A percentile compares a stretch with the other conserved stretches of the same genome.
phyloP scores from a whole-genome alignment of 2,329 filamentous ascomycete species.

The Fusarium solani-melongenae region DNA sequence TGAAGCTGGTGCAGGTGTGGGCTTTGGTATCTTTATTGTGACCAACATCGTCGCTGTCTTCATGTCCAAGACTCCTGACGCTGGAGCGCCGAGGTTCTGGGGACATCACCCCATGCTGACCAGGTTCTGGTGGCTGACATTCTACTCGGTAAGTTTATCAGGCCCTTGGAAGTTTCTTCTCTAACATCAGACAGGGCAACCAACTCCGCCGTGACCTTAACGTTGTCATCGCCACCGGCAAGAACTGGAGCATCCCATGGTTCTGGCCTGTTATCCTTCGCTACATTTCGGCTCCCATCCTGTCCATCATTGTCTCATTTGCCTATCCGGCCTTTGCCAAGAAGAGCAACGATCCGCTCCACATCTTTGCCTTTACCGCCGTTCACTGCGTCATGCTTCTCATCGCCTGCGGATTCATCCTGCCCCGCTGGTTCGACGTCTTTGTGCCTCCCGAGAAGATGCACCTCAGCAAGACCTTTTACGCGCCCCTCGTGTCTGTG shows the following conservation, averaged over 20 bases:
- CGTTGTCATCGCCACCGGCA: not conserved
- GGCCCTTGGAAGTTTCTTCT: not conserved
- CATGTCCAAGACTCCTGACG: not conserved
- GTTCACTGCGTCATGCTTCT: not conserved
- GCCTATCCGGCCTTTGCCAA: not conserved
- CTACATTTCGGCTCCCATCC: not conserved
- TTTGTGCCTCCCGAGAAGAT: not conserved
- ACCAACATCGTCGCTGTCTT: not conserved
- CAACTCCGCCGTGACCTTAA: not conserved
- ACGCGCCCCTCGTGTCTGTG: not conserved
- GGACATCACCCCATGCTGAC: not conserved
- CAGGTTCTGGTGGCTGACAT: not conserved
- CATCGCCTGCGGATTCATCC: not conserved
- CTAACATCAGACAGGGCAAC: not conserved
- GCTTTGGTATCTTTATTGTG: not conserved
- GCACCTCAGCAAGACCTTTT: not conserved
- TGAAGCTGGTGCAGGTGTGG: not conserved
- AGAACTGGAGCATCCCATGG: not conserved
- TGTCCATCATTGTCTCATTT: not conserved
- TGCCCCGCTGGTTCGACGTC: constrained; percentile 1
- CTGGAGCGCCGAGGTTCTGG: not conserved
- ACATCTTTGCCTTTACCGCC: not conserved
- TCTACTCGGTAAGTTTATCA: not conserved
- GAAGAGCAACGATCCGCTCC: not conserved
- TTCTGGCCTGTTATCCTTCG: not conserved